These are phyloP conservation scores for Quercus glauca DNA, from an alignment of 306 rosid species.

Conservation along the genomic window DNA sequence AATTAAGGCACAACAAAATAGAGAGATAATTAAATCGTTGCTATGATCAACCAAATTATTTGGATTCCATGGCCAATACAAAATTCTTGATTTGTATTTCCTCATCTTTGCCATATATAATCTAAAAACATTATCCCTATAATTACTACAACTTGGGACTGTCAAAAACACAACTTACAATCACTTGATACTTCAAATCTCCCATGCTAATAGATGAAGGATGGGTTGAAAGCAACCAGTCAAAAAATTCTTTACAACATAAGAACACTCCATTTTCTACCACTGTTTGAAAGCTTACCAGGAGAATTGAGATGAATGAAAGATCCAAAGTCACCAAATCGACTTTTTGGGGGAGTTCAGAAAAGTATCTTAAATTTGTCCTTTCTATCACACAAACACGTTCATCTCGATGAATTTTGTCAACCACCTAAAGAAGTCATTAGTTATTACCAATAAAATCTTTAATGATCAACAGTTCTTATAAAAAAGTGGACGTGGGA, in stretches of 20 bases:
- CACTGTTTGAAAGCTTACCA: slow-evolving; percentile 51
- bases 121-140: too few relatives aligned
- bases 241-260: background rate
- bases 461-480: background rate
- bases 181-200: background rate
- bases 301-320: slow-evolving; percentile 91
- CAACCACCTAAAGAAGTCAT: background rate
- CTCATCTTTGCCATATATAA: too few relatives aligned
- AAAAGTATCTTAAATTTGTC: slow-evolving; percentile 79
- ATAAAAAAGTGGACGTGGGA: background rate
- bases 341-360: slow-evolving; percentile 80
- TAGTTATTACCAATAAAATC: background rate
- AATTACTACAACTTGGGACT: too few relatives aligned
- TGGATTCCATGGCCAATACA: too few relatives aligned
- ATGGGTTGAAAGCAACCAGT: background rate
- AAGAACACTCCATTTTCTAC: background rate
- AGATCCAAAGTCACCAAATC: slow-evolving; percentile 21
- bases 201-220: background rate
- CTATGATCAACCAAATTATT: too few relatives aligned
- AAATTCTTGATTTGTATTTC: too few relatives aligned
- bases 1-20: too few relatives aligned
- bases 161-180: background rate
- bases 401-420: too few relatives aligned
- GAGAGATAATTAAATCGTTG: too few relatives aligned
- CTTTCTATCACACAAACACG: slow-evolving; percentile 63